A percentile compares a stretch with the other conserved stretches of the same genome.
Evolutionary conservation across 805 yeast genomes (phyloP).

Genomic region (Saccharomycopsis microspora): DNA sequence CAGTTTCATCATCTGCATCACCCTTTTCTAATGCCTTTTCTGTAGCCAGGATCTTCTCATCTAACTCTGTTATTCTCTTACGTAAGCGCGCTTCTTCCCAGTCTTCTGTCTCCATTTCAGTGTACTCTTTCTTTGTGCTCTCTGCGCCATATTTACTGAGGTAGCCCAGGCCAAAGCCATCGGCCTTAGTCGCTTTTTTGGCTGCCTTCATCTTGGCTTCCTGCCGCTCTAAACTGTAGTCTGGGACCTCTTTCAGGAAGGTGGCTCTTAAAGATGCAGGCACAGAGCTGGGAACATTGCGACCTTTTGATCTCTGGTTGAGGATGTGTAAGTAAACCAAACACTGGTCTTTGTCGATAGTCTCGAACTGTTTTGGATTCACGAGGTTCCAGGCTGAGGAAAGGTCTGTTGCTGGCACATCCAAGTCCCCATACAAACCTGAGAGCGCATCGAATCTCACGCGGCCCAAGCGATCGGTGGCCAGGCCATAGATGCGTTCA

Average conservation of each 20-base stretch:
- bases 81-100: conserved; percentile 86
- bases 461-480: conserved; percentile 71
- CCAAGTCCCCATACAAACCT: conserved; percentile 58
- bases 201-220: conserved; percentile 17
- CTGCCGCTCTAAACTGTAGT: conserved; percentile 51
- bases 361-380: conserved; percentile 77
- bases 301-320: conserved; percentile 72
- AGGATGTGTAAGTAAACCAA: conserved; percentile 81
- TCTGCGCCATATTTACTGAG: conserved; percentile 39
- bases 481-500: conserved; percentile 63
- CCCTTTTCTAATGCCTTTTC: conserved; percentile 32
- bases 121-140: conserved; percentile 10
- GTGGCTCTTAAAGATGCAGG: conserved; percentile 89
- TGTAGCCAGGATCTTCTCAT: conserved; percentile 48
- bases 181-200: conserved; percentile 17
- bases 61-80: conserved; percentile 68
- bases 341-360: conserved; percentile 90
- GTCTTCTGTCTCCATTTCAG: conserved; percentile 53
- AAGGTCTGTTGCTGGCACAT: conserved; percentile 75
- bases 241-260: conserved; percentile 75
- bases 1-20: conserved; percentile 21
- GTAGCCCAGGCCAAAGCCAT: conserved; percentile 40
- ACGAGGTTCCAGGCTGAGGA: conserved; percentile 92
- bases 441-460: conserved; percentile 62
- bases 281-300: conserved; percentile 84